Percentiles rank a stretch among this genome's conserved stretches.
Conservation (phyloP, 192 early-diverging fungal genomes). For the Coemansia sp. region DNA sequence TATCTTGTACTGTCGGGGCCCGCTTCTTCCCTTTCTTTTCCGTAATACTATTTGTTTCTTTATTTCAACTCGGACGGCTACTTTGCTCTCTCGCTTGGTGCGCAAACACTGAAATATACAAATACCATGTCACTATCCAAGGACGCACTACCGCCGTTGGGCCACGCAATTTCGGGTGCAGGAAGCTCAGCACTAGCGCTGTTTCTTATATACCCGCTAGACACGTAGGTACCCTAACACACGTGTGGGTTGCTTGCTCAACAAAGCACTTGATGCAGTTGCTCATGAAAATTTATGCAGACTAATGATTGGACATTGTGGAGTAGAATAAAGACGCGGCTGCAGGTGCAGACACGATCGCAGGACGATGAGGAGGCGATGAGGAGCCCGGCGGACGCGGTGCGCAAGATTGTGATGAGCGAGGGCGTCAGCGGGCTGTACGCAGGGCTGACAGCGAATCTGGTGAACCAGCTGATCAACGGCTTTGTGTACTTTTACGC, state of each 20-base stretch:
- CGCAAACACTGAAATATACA: not conserved
- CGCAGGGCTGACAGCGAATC: slow-evolving; percentile 77
- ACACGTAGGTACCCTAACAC: slow-evolving; percentile 55
- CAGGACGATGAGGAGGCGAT: slow-evolving; percentile 53
- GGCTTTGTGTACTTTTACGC: slow-evolving; percentile 88
- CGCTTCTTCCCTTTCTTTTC: not conserved
- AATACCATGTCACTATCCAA: slow-evolving; percentile 33
- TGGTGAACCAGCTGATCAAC: slow-evolving; percentile 72
- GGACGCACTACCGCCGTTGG: slow-evolving; percentile 71
- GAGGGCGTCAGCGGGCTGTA: slow-evolving; percentile 90
- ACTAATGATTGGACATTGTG: not conserved
- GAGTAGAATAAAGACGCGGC: slow-evolving; percentile 79
- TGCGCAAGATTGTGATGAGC: slow-evolving; percentile 72
- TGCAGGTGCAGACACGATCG: slow-evolving; percentile 85
- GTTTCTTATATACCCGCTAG: slow-evolving; percentile 88
- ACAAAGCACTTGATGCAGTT: slow-evolving; percentile 2
- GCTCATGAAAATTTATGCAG: not conserved
- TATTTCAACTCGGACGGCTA: not conserved
- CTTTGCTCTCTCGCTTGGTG: too few species aligned
- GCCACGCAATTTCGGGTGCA: slow-evolving; percentile 89
- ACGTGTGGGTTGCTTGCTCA: not conserved
- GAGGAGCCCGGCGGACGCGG: slow-evolving; percentile 68
- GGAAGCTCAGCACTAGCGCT: slow-evolving; percentile 90
- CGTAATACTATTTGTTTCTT: not conserved
- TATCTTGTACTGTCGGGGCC: not conserved